Evolutionary conservation across 176 grass and related monocot species (phyloP).

Genomic region (Carex myosuroides): DNA sequence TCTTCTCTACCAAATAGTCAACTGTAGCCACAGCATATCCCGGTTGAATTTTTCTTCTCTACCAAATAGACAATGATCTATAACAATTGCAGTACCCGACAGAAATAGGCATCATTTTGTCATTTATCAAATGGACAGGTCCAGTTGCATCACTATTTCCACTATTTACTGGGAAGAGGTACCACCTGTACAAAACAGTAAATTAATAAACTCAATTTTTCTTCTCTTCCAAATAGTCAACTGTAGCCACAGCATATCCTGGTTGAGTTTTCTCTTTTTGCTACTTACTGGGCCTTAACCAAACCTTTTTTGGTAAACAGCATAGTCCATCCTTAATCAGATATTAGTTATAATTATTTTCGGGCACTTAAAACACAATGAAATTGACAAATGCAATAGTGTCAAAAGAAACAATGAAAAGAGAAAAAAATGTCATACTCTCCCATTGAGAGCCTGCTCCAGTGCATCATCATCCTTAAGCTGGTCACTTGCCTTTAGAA

Average conservation of each 20-base stretch:
- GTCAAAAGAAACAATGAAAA: neutral
- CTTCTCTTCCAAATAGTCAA: neutral
- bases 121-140: constrained; percentile 72
- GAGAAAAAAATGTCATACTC: constrained; percentile 46
- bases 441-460: constrained; percentile 85
- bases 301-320: neutral
- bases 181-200: constrained; percentile 52
- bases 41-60: neutral
- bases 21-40: neutral
- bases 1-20: neutral
- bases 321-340: neutral
- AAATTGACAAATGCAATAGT: neutral
- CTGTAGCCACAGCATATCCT: neutral
- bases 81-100: constrained; percentile 45
- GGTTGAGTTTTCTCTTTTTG: neutral
- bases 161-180: constrained; percentile 43
- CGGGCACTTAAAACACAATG: neutral
- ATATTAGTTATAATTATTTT: constrained; percentile 1
- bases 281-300: neutral
- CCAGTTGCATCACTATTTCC: constrained; percentile 29
- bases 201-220: neutral
- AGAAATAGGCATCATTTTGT: constrained; percentile 44
- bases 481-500: constrained; percentile 76
- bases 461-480: constrained; percentile 73
- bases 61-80: neutral